A percentile compares a stretch with the other conserved stretches of the same genome.
Evolutionary conservation across 345 rosid species (phyloP).

Genomic region (Brassica nigra): DNA sequence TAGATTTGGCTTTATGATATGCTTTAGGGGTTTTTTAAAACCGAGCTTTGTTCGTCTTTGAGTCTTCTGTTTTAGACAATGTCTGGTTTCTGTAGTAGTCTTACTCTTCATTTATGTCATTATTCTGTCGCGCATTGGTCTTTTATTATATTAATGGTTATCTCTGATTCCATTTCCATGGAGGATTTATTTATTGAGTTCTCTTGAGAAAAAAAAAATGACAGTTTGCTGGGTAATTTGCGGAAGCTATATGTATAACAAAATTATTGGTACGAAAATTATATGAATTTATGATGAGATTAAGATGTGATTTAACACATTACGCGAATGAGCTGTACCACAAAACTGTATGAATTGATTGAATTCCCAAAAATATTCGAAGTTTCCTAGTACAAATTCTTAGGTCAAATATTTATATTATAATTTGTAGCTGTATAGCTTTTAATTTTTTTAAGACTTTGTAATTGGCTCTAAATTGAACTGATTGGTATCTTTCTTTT

Average conservation of each 20-base stretch:
- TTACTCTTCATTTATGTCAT: not conserved
- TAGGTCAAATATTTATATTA: not conserved
- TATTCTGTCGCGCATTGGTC: conserved; percentile 15
- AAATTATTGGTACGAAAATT: not conserved
- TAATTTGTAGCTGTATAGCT: not conserved
- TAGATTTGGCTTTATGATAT: conserved; percentile 27
- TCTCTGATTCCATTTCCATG: not conserved
- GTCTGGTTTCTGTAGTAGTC: conserved; percentile 3
- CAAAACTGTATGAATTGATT: not conserved
- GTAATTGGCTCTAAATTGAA: not conserved
- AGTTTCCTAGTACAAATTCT: not conserved
- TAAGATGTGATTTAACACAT: not conserved
- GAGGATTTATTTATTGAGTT: not conserved
- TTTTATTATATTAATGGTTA: not conserved
- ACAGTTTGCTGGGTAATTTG: not conserved
- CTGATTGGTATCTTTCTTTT: not conserved
- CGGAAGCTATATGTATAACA: not conserved
- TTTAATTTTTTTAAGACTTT: not conserved
- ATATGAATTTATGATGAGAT: not conserved
- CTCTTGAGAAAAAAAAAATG: not conserved
- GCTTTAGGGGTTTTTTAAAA: not conserved
- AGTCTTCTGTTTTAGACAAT: conserved; percentile 18
- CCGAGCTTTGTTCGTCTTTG: not conserved
- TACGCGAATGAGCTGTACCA: not conserved
- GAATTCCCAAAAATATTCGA: not conserved